Evolutionary conservation across 345 rosid genomes (phyloP).

Genomic region (Rhizophora mangle): DNA sequence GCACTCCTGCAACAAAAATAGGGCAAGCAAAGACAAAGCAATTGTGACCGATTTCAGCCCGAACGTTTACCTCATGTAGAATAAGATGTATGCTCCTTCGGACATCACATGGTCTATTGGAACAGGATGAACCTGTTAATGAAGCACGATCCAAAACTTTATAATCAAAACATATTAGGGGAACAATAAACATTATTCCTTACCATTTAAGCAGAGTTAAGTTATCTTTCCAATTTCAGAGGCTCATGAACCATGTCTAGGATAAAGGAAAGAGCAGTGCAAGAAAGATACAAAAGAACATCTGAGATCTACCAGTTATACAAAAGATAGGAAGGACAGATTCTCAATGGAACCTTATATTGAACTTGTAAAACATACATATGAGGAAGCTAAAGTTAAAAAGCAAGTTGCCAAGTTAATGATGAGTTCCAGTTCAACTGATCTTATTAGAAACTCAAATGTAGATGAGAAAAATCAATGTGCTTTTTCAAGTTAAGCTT

Average conservation of each 20-base stretch:
- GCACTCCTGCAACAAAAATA: neutral
- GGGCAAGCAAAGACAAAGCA: neutral
- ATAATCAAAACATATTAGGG: neutral
- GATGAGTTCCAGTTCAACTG: neutral
- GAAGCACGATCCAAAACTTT: conserved; percentile 9
- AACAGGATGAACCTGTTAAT: conserved; percentile 61
- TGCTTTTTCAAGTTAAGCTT: neutral
- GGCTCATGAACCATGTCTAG: too few relatives aligned
- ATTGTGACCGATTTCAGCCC: neutral
- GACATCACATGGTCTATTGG: conserved; percentile 85
- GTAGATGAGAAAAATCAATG: neutral
- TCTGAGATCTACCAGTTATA: neutral
- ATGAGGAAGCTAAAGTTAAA: too few relatives aligned
- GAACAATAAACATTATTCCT: too few relatives aligned
- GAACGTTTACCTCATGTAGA: conserved; percentile 64
- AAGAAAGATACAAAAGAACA: too few relatives aligned
- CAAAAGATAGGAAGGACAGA: neutral
- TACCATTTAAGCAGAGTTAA: too few relatives aligned
- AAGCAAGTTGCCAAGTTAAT: neutral
- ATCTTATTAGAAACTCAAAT: neutral
- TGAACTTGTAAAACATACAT: neutral
- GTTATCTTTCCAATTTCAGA: too few relatives aligned
- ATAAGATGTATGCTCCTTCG: conserved; percentile 86
- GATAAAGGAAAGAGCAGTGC: too few relatives aligned
- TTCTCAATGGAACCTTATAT: neutral